These are phyloP conservation scores for Kluyveromyces lactis DNA, from an alignment of 805 yeast genomes.

Conservation along the genomic window DNA sequence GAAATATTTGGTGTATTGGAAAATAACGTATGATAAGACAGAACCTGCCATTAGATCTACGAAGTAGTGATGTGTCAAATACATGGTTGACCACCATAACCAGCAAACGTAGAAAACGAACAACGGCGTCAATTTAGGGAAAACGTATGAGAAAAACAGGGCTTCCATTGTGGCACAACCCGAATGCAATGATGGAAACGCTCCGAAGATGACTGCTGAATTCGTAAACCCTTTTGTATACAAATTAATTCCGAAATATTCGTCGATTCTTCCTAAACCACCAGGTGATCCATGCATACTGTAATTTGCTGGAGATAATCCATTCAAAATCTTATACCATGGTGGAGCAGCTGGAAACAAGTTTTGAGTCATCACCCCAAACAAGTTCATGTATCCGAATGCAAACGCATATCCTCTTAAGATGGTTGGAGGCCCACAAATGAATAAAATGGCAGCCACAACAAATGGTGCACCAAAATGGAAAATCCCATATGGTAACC, in stretches of 20 bases:
- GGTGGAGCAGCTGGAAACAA: conserved; percentile 94
- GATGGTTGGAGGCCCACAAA: conserved; percentile 88
- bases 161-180: conserved; percentile 95
- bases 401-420: conserved; percentile 82
- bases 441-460: conserved; percentile 64
- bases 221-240: conserved; percentile 76
- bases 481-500: conserved; percentile 90
- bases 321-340: conserved; percentile 84
- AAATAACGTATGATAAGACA: conserved; percentile 62
- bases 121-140: conserved; percentile 59
- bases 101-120: conserved; percentile 77
- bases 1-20: conserved; percentile 57
- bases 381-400: conserved; percentile 87
- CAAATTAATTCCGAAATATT: conserved; percentile 66
- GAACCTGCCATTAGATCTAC: conserved; percentile 94
- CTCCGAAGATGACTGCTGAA: conserved; percentile 92
- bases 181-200: conserved; percentile 79
- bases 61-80: conserved; percentile 92
- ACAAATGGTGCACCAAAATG: conserved; percentile 91
- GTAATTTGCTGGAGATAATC: conserved; percentile 84
- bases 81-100: conserved; percentile 99
- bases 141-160: conserved; percentile 71
- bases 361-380: conserved; percentile 78
- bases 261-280: conserved; percentile 83
- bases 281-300: conserved; percentile 93